These are phyloP conservation scores for Stephanodiscus minutulus DNA, from an alignment of 108 stramenopile genomes.

Conservation along the genomic window DNA sequence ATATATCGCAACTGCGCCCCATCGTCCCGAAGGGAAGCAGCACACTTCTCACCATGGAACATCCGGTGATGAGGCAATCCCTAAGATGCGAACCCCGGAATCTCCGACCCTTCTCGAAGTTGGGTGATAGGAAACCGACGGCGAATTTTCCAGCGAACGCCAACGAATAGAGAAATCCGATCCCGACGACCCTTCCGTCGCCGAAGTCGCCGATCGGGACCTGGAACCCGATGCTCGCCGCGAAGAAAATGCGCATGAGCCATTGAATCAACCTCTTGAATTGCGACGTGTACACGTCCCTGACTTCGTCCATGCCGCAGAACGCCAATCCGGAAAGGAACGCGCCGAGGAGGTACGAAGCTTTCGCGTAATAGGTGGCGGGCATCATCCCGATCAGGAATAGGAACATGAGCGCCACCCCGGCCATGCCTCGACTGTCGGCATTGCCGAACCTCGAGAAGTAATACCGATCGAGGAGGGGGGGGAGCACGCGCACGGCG, in stretches of 20 bases:
- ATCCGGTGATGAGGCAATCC: constrained; percentile 71
- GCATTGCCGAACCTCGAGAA: constrained; percentile 31
- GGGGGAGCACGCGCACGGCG: constrained; percentile 62
- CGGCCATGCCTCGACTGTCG: constrained; percentile 53
- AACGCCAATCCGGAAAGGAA: constrained; percentile 78
- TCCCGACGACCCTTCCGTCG: constrained; percentile 63
- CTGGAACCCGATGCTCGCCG: constrained; percentile 78
- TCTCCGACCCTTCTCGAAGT: constrained; percentile 59
- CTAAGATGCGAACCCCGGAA: constrained; percentile 62
- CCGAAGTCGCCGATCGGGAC: constrained; percentile 74
- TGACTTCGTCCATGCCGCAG: constrained; percentile 65
- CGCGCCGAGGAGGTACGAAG: constrained; percentile 59
- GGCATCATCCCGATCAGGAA: constrained; percentile 57
- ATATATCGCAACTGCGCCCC: constrained; percentile 5
- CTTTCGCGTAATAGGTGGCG: constrained; percentile 63
- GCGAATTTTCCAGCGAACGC: constrained; percentile 73
- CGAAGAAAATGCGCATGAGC: constrained; percentile 90
- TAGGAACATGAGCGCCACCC: constrained; percentile 56
- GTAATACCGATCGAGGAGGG: constrained; percentile 50
- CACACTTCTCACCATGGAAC: constrained; percentile 61
- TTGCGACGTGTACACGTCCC: constrained; percentile 66
- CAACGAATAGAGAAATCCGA: constrained; percentile 66
- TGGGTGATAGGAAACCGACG: constrained; percentile 81
- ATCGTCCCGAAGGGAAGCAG: neutral
- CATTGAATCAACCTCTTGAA: constrained; percentile 82